Base-by-base conservation (phyloP, 1,284 basidiomycete genomes). In the Anthracocystis setariae region DNA sequence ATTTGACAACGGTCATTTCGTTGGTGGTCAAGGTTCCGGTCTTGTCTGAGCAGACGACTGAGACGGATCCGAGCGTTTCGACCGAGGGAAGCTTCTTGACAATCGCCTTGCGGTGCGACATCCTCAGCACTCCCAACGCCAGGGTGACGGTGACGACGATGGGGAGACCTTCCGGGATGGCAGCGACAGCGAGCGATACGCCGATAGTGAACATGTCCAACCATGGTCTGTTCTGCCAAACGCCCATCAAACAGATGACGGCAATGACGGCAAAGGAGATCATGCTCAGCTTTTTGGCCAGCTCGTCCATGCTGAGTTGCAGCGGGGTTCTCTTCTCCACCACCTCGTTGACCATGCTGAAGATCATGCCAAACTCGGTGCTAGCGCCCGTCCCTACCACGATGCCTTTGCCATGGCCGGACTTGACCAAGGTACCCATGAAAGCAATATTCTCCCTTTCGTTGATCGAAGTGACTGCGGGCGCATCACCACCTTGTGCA, bases 201-300 rank as follows among this genome's bases (percentile, higher is more conserved):
- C 94, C 94, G 71, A 98, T 97, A 10, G 94, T 98, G 80, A 98
- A 98, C 95, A 98, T 97, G 50, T 97, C 94, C 10, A 98, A 85
- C 93, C 93, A 96, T 13, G 90, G 88, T n/a, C 94, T 87, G 27
- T 88, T 86, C 82, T 98, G 94, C 68, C 90, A 85, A 5, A 95
- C 88, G 4, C 95, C 95, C 72, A 98, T 90, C 52, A 98, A 84
- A 82, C 92, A 93, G 60, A 98, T 98, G 35, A 96, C 83, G 15
- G 92, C 94, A 74, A 98, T 98, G 49, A 98, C 88, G 20, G 88
- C 91, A 74, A 98, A 97, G 2, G 93, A 95, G 59, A 94, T 85
- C 32, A 94, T 86, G 8, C 92, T 95, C 0, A 98, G 87, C 75
- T 92, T 91, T 83, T 94, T 91, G 1, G 95, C 95, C 10, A 98